Percentiles rank a stretch among this genome's conserved stretches.
Conservation (phyloP, 495 filamentous ascomycete species). For the Elaphomyces granulatus region DNA sequence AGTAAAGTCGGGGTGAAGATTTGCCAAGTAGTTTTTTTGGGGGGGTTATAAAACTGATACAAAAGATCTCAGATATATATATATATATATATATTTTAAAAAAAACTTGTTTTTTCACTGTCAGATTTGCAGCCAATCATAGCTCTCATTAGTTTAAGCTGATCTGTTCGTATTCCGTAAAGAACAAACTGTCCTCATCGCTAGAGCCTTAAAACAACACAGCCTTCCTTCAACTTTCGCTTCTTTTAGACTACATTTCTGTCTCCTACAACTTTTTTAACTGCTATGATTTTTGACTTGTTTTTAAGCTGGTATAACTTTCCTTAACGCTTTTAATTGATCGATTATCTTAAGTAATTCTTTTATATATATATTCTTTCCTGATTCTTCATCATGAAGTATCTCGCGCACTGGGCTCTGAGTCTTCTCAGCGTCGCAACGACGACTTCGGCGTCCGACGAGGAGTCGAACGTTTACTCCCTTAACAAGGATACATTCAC, state of each 20-base stretch:
- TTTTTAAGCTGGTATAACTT: constrained; percentile 3
- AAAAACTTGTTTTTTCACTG: no score
- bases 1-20: no score
- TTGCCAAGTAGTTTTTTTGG: no score
- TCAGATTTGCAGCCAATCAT: no score
- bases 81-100: no score
- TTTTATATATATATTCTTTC: constrained; percentile 1
- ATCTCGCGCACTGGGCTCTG: constrained; percentile 40
- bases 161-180: constrained; percentile 11
- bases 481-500: constrained; percentile 77
- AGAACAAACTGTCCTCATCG: constrained; percentile 39
- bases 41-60: no score
- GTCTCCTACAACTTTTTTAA: background rate
- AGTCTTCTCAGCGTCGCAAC: constrained; percentile 44
- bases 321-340: background rate
- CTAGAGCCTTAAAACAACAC: constrained; percentile 9
- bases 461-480: constrained; percentile 62
- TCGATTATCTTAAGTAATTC: background rate
- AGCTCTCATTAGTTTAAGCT: no score
- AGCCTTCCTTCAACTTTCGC: background rate
- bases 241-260: constrained; percentile 14
- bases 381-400: constrained; percentile 35
- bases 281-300: background rate
- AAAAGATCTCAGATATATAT: no score
- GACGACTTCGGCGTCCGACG: constrained; percentile 47